phyloP scores from a whole-genome alignment of 2,329 filamentous ascomycete species.

The Rugonectria rugulosa region DNA sequence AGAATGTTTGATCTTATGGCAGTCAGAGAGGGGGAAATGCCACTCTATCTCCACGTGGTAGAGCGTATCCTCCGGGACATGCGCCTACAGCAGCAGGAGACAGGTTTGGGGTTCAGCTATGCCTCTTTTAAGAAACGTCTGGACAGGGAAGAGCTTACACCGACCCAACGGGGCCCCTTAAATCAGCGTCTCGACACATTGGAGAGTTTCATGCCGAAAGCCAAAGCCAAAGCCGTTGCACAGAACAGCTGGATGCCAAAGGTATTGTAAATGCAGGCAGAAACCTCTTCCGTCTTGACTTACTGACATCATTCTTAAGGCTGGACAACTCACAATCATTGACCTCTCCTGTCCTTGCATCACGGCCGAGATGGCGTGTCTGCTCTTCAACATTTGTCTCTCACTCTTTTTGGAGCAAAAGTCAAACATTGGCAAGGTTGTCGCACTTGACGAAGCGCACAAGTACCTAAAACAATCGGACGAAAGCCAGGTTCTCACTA shows the following conservation, averaged over 20 bases:
- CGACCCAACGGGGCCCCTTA: constrained; percentile 62
- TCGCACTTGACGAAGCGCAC: constrained; percentile 81
- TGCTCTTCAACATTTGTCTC: constrained; percentile 76
- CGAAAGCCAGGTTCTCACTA: constrained; percentile 66
- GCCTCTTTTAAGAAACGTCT: constrained; percentile 50
- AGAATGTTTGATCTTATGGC: constrained; percentile 69
- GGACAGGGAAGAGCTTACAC: constrained; percentile 48
- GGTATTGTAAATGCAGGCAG: too few species aligned
- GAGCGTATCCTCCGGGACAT: constrained; percentile 64
- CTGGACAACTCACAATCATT: constrained; percentile 53
- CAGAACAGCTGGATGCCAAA: too few species aligned
- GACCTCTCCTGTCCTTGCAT: constrained; percentile 79
- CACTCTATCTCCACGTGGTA: constrained; percentile 66
- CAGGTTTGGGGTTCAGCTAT: constrained; percentile 61
- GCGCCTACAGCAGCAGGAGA: constrained; percentile 51
- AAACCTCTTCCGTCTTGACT: neutral
- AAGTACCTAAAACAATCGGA: constrained; percentile 71
- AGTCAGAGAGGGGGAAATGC: constrained; percentile 52
- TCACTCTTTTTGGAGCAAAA: constrained; percentile 67
- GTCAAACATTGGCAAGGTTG: constrained; percentile 58
- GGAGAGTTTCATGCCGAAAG: constrained; percentile 54
- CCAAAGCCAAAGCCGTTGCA: neutral
- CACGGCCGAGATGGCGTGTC: constrained; percentile 70
- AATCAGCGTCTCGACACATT: constrained; percentile 51
- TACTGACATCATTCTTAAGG: constrained; percentile 18